A percentile compares a stretch with the other conserved stretches of the same genome.
These are phyloP conservation scores for Vigna unguiculata DNA, from an alignment of 306 rosid species.

Conservation along the genomic window DNA sequence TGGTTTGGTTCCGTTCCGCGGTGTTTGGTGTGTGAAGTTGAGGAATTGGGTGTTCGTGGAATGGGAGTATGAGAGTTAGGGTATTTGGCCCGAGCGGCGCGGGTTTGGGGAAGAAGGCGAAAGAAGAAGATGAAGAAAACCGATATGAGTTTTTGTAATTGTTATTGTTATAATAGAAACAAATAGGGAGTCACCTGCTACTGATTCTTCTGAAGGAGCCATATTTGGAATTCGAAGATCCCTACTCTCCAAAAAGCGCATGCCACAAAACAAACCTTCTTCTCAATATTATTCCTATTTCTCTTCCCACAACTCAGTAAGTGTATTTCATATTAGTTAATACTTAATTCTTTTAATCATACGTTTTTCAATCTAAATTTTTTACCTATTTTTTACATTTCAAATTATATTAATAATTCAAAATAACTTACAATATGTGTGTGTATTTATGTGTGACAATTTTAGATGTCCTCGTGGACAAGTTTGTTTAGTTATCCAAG, in stretches of 20 bases:
- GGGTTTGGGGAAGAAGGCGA: constrained; percentile 13
- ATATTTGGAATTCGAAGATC: constrained; percentile 39
- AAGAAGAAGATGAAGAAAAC: constrained; percentile 11
- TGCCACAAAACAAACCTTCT: not conserved
- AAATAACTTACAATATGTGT: no score
- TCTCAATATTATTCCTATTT: not conserved
- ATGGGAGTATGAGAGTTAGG: not conserved
- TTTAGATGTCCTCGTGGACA: no score
- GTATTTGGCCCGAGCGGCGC: constrained; percentile 19
- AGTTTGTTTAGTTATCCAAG: no score
- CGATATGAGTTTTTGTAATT: not conserved
- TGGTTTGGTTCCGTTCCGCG: not conserved
- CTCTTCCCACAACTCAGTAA: no score
- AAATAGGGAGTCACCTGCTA: constrained; percentile 32
- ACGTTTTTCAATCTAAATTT: no score
- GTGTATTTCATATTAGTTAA: no score
- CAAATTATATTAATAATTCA: no score
- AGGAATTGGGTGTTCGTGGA: not conserved
- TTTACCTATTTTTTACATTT: no score
- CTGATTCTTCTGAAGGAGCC: constrained; percentile 41
- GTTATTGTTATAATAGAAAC: not conserved
- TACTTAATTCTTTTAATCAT: no score
- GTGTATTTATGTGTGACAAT: no score
- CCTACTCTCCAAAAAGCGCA: not conserved
- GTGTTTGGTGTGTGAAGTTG: not conserved